Conservation (phyloP, 2,329 filamentous ascomycete genomes). For the Chaetoscypha palmicola region DNA sequence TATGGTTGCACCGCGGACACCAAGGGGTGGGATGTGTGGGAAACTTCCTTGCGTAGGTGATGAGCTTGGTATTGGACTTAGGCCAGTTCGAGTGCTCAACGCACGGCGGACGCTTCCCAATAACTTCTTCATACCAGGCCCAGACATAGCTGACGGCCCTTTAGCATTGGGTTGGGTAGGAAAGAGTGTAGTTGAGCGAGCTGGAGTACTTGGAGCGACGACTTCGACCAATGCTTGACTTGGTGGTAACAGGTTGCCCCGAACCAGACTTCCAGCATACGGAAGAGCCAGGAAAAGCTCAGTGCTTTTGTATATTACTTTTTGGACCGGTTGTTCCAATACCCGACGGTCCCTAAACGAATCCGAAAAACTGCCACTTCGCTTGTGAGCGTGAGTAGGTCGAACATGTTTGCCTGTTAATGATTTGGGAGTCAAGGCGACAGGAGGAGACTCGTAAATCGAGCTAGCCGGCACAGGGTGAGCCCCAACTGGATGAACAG, state of each 20-base stretch:
- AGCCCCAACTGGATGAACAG: slow-evolving; percentile 41
- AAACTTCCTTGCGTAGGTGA: slow-evolving; percentile 32
- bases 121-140: slow-evolving; percentile 76
- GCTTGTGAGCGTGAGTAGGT: slow-evolving; percentile 60
- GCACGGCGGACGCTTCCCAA: slow-evolving; percentile 80
- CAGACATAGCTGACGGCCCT: slow-evolving; percentile 52
- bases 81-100: slow-evolving; percentile 49
- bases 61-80: slow-evolving; percentile 19
- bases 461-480: slow-evolving; percentile 51
- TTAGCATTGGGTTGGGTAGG: slow-evolving; percentile 37
- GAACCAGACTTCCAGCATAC: slow-evolving; percentile 76
- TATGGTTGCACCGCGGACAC: slow-evolving; percentile 40
- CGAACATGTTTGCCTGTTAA: slow-evolving; percentile 53
- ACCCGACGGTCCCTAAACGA: slow-evolving; percentile 64
- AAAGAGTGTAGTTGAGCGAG: slow-evolving; percentile 48
- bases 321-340: slow-evolving; percentile 36
- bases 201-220: slow-evolving; percentile 44
- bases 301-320: slow-evolving; percentile 44
- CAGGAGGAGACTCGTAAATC: slow-evolving; percentile 41
- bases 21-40: slow-evolving; percentile 30
- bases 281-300: slow-evolving; percentile 56
- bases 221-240: slow-evolving; percentile 73
- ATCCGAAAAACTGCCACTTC: slow-evolving; percentile 82
- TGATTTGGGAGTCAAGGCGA: slow-evolving; percentile 52
- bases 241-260: slow-evolving; percentile 78